These are phyloP conservation scores for Arthrobotrys iridis DNA, from an alignment of 2,329 filamentous ascomycete species.

Conservation along the genomic window DNA sequence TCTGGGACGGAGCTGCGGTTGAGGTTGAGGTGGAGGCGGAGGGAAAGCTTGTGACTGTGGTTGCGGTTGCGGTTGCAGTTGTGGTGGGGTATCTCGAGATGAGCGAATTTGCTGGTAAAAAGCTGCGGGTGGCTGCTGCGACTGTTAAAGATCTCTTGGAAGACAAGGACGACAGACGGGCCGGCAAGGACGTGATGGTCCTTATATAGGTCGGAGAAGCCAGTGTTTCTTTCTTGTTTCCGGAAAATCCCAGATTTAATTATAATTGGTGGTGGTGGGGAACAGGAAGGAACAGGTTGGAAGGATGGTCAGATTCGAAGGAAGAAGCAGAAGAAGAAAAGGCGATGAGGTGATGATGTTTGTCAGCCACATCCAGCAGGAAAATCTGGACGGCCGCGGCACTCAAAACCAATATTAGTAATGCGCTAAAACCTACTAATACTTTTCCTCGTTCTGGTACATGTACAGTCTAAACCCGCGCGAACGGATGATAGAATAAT, in stretches of 20 bases:
- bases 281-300: neutral
- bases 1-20: neutral
- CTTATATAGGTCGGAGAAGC: constrained; percentile 43
- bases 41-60: neutral
- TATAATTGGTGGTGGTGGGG: neutral
- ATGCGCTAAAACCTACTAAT: too few relatives aligned
- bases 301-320: neutral
- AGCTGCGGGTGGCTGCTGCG: neutral
- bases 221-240: constrained; percentile 13
- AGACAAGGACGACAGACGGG: constrained; percentile 16
- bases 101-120: constrained; percentile 22
- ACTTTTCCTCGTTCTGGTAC: too few relatives aligned
- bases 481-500: too few relatives aligned
- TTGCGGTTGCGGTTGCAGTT: neutral
- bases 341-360: constrained; percentile 12
- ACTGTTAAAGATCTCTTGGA: constrained; percentile 15
- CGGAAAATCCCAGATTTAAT: neutral
- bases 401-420: neutral
- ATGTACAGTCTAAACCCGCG: too few relatives aligned
- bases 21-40: neutral
- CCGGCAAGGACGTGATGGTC: constrained; percentile 40
- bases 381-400: neutral
- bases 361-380: neutral
- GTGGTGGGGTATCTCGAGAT: constrained; percentile 13
- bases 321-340: neutral